Evolutionary conservation across 1,284 basidiomycete genomes (phyloP), one percentile per base, ranked within the genome.

Genomic region (Ceratobasidium sp.): DNA sequence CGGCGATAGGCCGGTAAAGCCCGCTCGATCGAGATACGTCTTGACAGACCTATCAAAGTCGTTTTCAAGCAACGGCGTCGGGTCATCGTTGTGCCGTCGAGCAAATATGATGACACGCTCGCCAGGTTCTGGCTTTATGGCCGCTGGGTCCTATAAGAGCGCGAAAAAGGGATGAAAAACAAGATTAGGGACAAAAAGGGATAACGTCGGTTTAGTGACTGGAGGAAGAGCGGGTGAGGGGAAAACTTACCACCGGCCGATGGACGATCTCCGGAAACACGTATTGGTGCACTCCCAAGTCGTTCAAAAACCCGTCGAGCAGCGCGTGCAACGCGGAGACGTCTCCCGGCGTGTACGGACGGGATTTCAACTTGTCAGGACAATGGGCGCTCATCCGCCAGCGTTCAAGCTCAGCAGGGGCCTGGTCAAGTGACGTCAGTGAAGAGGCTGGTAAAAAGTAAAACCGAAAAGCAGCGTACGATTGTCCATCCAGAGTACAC

Each of bases 401-500:
- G 19, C 22, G 8, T 15, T 69, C 67, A 32, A 57, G 44, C 15
- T 69, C 67, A 6, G 49, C 3, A 25, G 56, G 56, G 4, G 49
- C 40, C 67, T 69, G n/a, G 32, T 40, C 11, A 25, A 34, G 7
- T 37, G 25, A 8, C n/a, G 46, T 52, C 32, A 59, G 65, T 67
- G 7, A 52, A 34, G n/a, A 29, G 51, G n/a, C 34, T 15, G 51
- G 25, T 13, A 29, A 34, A 29, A 15, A 4, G 32, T 19, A 25
- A 17, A 11, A 19, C 32, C 17, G 37, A 40, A 17, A 22, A n/a
- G 17, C 17, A 29, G 25, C 51, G n/a, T 25, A 69, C 67, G 19
- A 69, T n/a, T 9, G 67, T 69, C 67, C 67, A 69, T 9, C 67
- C 67, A 37, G 67, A 54, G 67, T 69, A 69, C 19, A 69, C 67